phyloP scores from a whole-genome alignment of 2,329 filamentous ascomycete species.

The Pseudogymnoascus sp. region DNA sequence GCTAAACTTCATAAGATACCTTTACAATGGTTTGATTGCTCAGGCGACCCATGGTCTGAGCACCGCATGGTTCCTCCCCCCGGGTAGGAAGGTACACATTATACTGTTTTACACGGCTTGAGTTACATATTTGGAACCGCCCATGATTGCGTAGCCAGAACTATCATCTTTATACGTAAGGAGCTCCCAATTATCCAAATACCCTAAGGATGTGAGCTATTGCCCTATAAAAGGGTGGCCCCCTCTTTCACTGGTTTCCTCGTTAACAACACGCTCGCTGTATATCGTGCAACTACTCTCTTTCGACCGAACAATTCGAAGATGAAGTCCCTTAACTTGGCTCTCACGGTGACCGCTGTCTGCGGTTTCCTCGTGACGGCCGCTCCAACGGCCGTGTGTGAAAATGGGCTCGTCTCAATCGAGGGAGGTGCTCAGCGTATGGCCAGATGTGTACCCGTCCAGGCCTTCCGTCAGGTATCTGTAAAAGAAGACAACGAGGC shows the following conservation, averaged over 20 bases:
- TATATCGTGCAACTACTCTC: background rate
- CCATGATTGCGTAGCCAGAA: background rate
- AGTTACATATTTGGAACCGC: background rate
- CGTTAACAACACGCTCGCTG: background rate
- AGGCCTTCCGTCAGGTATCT: conserved; percentile 1
- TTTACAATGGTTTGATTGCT: background rate
- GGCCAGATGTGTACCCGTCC: background rate
- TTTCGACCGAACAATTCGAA: background rate
- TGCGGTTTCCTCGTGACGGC: background rate
- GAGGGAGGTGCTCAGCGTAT: background rate
- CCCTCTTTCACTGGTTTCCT: background rate
- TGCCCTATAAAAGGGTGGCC: background rate
- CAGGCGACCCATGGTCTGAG: background rate
- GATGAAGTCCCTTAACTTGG: conserved; percentile 3
- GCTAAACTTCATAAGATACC: background rate
- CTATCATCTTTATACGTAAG: background rate
- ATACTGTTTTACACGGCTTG: background rate
- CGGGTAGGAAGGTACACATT: background rate
- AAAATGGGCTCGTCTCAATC: background rate
- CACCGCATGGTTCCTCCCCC: background rate
- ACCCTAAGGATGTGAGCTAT: background rate
- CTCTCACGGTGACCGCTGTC: background rate
- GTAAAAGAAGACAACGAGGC: background rate
- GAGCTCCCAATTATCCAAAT: background rate
- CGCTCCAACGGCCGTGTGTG: background rate